Base-by-base conservation (phyloP, 768 basidiomycete genomes). In the Pleurotus tuber-regium region DNA sequence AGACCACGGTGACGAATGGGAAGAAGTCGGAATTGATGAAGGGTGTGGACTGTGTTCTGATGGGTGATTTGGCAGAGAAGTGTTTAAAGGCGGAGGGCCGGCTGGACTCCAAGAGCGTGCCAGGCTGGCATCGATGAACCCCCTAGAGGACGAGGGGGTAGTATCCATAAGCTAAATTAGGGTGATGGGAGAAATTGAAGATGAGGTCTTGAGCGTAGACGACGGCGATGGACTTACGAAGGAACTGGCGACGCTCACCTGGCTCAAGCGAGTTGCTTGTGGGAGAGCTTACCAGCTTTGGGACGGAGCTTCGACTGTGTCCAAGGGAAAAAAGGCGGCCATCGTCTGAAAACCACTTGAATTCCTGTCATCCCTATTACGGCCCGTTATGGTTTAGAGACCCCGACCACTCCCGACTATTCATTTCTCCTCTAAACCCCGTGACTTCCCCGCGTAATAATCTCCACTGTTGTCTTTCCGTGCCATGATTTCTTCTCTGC, bases 1-100 rank as follows among this genome's bases (percentile, higher is more conserved):
- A 47, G 66, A 68, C 71, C 70, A 71, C 29, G 63, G 67, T 31
- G 70, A 67, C 56, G 59, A 64, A 55, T 64, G 70, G 52, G 57
- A 59, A 55, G 60, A 68, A 56, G 62, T 61, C 57, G 63, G 55
- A 11, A 65, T 56, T 29, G 72, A 64, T 23, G 71, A 63, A 30
- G 66, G 61, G 52, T 59, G 61, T 36, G 68, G 55, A 56, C 51
- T 60, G 33, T 43, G 54, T 38, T 66, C 67, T 52, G 66, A 57
- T 54, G 57, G 50, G 51, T 59, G 50, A 43, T 58, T n/a, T n/a
- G n/a, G n/a, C n/a, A n/a, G n/a, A n/a, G n/a, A n/a, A n/a, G n/a
- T n/a, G n/a, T 57, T 42, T 56, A 72, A 59, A 21, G 74, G 65
- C 9, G 71, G 68, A 39, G 67, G 68, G 50, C 65, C 63, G 18